Evolutionary conservation across 2,329 filamentous ascomycete genomes (phyloP).

Genomic region (Alternaria arbusti): DNA sequence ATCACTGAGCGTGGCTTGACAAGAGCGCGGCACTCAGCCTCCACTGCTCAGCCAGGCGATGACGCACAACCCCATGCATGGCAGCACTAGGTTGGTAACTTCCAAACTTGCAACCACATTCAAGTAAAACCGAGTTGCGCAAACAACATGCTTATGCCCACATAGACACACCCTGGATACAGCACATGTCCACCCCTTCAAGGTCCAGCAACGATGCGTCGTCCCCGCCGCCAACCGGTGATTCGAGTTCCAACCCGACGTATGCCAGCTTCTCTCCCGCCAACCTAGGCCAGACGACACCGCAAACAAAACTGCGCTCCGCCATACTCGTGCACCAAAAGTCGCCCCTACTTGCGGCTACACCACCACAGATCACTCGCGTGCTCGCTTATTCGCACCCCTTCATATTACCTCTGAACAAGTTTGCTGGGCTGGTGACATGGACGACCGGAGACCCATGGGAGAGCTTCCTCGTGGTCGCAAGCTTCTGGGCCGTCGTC

Average conservation of each 20-base stretch:
- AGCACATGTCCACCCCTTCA: conserved; percentile 50
- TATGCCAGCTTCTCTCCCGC: conserved; percentile 89
- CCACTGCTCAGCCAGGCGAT: conserved; percentile 37
- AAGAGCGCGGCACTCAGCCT: conserved; percentile 29
- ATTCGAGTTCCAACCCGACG: conserved; percentile 67
- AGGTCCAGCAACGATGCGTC: conserved; percentile 47
- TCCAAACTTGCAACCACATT: conserved; percentile 17
- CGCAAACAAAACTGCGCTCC: conserved; percentile 77
- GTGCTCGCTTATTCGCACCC: conserved; percentile 95
- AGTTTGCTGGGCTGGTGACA: conserved; percentile 81
- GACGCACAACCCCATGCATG: conserved; percentile 50
- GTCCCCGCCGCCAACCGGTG: conserved; percentile 45
- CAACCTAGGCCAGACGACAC: conserved; percentile 71
- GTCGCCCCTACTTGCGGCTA: conserved; percentile 88
- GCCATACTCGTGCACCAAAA: conserved; percentile 97
- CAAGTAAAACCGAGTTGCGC: conserved; percentile 9
- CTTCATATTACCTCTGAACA: conserved; percentile 88
- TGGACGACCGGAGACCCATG: conserved; percentile 95
- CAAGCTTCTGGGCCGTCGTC: conserved; percentile 82
- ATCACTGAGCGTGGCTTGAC: conserved; percentile 17
- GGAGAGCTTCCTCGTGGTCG: conserved; percentile 93
- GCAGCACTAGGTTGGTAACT: conserved; percentile 50
- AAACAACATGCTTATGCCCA: conserved; percentile 36
- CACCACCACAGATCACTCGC: conserved; percentile 91
- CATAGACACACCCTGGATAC: conserved; percentile 51